These are phyloP conservation scores for Claviceps monticola DNA, from an alignment of 2,329 filamentous ascomycete genomes.

Conservation along the genomic window DNA sequence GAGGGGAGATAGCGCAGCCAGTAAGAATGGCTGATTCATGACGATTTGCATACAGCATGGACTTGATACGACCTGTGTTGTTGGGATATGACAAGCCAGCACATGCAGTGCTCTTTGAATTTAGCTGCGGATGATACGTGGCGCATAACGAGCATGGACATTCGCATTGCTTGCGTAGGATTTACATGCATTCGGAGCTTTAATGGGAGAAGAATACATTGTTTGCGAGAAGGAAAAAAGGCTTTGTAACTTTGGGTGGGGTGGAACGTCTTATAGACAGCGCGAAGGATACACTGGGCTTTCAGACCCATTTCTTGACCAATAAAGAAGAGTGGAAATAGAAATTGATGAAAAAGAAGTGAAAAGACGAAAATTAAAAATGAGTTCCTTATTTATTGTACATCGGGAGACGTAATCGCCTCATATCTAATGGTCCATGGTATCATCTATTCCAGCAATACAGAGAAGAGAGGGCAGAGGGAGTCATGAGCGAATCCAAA, in stretches of 20 bases:
- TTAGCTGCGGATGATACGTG: not conserved
- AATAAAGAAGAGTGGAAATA: not conserved
- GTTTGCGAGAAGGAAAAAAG: not conserved
- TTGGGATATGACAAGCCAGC: conserved; percentile 1
- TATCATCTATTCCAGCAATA: conserved; percentile 1
- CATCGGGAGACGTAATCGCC: not conserved
- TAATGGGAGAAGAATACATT: not conserved
- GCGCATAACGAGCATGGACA: not conserved
- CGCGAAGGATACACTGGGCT: not conserved
- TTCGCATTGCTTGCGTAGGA: conserved; percentile 7
- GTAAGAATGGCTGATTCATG: conserved; percentile 1
- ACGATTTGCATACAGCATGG: conserved; percentile 6
- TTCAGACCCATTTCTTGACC: not conserved
- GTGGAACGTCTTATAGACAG: conserved; percentile 1
- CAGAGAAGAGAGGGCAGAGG: not conserved
- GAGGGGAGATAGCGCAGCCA: not conserved
- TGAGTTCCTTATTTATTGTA: not conserved
- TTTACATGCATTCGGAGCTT: not conserved
- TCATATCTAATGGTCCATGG: not conserved
- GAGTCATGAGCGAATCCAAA: not conserved
- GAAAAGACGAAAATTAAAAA: not conserved
- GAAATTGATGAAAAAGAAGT: not conserved
- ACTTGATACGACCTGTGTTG: conserved; percentile 4
- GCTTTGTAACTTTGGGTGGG: not conserved
- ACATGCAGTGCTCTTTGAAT: conserved; percentile 4